These are phyloP conservation scores for Vitis cinerea DNA, from an alignment of 164 flowering plant genomes.

Conservation along the genomic window DNA sequence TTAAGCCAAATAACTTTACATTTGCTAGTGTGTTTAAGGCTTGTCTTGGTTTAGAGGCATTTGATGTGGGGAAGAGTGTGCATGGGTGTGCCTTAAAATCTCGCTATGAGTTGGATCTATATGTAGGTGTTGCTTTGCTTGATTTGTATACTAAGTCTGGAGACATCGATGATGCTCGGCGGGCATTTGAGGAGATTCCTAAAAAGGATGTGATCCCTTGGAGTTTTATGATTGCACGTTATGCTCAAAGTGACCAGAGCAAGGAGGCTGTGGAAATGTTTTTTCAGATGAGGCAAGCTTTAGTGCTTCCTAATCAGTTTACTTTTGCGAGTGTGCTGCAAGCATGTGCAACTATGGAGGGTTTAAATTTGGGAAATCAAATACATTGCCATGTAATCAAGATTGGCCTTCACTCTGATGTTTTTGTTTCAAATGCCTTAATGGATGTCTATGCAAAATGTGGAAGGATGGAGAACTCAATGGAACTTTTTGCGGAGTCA, in stretches of 20 bases:
- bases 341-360: slow-evolving; percentile 59
- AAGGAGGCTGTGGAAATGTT: slow-evolving; percentile 59
- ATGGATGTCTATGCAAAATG: slow-evolving; percentile 92
- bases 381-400: slow-evolving; percentile 57
- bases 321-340: slow-evolving; percentile 76
- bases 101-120: slow-evolving; percentile 52
- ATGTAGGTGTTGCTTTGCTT: slow-evolving; percentile 65
- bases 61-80: slow-evolving; percentile 51
- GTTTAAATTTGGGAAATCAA: slow-evolving; percentile 57
- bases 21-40: slow-evolving; percentile 75
- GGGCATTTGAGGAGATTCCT: slow-evolving; percentile 63
- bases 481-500: slow-evolving; percentile 43
- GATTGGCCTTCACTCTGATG: slow-evolving; percentile 56
- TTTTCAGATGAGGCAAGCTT: slow-evolving; percentile 54
- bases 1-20: slow-evolving; percentile 66
- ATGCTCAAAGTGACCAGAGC: slow-evolving; percentile 55
- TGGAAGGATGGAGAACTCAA: slow-evolving; percentile 50
- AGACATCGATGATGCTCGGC: slow-evolving; percentile 46
- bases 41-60: slow-evolving; percentile 51
- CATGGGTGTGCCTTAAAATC: slow-evolving; percentile 72
- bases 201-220: slow-evolving; percentile 69
- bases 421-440: slow-evolving; percentile 78
- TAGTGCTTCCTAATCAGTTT: slow-evolving; percentile 70
- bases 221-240: slow-evolving; percentile 91
- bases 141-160: slow-evolving; percentile 69